Conservation (phyloP, 495 filamentous ascomycete species). For the Aspergillus wentii region DNA sequence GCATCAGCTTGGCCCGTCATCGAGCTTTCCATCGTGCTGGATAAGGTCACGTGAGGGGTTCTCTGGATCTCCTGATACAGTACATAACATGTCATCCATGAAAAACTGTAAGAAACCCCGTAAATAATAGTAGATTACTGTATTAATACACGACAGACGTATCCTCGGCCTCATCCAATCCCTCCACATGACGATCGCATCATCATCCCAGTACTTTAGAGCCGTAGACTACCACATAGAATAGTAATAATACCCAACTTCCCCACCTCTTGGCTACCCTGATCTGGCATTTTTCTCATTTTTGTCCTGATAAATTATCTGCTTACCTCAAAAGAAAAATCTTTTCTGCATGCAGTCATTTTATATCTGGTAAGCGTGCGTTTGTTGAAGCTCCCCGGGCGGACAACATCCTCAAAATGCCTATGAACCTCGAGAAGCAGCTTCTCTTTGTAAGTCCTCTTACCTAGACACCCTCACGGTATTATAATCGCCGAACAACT, state of each 20-base stretch:
- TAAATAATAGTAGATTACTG: too few species aligned
- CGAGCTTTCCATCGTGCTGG: too few species aligned
- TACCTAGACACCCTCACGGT: slow-evolving; percentile 3
- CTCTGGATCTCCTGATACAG: too few species aligned
- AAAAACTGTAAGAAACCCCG: too few species aligned
- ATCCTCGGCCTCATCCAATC: slow-evolving; percentile 11
- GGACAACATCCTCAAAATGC: slow-evolving; percentile 42
- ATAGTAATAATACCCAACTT: slow-evolving; percentile 6
- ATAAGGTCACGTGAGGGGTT: too few species aligned
- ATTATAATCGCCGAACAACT: background rate
- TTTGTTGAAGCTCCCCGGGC: background rate
- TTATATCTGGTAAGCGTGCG: background rate
- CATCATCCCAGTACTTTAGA: too few species aligned
- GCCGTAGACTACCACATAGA: too few species aligned
- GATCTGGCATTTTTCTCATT: slow-evolving; percentile 5
- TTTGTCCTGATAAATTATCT: background rate
- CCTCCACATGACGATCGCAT: slow-evolving; percentile 18
- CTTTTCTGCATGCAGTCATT: too few species aligned
- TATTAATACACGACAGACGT: too few species aligned
- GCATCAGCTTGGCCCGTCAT: too few species aligned
- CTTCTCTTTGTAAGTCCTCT: slow-evolving; percentile 63
- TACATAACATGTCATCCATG: too few species aligned
- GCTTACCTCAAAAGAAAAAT: background rate
- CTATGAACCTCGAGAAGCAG: slow-evolving; percentile 74
- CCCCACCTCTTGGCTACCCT: slow-evolving; percentile 12